Conservation (phyloP, 2,329 filamentous ascomycete genomes). For the Clonostachys rosea region DNA sequence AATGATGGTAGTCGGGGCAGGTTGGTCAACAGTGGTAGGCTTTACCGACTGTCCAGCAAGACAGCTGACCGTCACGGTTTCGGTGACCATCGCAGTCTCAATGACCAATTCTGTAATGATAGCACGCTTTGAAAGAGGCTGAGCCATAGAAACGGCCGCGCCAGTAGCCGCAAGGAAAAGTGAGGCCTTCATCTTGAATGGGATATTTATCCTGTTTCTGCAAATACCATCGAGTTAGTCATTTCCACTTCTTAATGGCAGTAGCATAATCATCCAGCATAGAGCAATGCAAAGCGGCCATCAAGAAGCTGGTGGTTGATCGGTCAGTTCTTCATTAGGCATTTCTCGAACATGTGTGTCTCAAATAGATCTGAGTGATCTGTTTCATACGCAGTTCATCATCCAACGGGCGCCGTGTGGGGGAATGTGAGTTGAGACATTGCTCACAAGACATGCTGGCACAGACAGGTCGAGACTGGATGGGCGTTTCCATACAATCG, state of each 20-base stretch:
- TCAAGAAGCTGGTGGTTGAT: no score
- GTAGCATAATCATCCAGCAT: no score
- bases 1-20: slow-evolving; percentile 3
- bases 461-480: no score
- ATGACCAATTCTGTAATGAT: slow-evolving; percentile 33
- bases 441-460: background rate
- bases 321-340: no score
- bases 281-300: no score
- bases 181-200: slow-evolving; percentile 44
- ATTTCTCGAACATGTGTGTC: no score
- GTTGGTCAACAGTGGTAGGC: slow-evolving; percentile 9
- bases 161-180: slow-evolving; percentile 36
- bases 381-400: background rate
- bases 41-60: slow-evolving; percentile 15
- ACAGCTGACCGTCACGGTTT: slow-evolving; percentile 22
- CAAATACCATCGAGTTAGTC: background rate
- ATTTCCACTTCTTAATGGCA: no score
- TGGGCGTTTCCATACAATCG: no score
- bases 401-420: background rate
- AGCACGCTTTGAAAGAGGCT: slow-evolving; percentile 32
- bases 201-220: slow-evolving; percentile 1
- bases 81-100: slow-evolving; percentile 37
- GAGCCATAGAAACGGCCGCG: slow-evolving; percentile 38
- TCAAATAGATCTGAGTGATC: background rate
- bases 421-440: background rate